Evolutionary conservation across 177 flowering plant species (phyloP), one percentile per base, ranked within the genome.

Genomic region (Vitis hybrid): DNA sequence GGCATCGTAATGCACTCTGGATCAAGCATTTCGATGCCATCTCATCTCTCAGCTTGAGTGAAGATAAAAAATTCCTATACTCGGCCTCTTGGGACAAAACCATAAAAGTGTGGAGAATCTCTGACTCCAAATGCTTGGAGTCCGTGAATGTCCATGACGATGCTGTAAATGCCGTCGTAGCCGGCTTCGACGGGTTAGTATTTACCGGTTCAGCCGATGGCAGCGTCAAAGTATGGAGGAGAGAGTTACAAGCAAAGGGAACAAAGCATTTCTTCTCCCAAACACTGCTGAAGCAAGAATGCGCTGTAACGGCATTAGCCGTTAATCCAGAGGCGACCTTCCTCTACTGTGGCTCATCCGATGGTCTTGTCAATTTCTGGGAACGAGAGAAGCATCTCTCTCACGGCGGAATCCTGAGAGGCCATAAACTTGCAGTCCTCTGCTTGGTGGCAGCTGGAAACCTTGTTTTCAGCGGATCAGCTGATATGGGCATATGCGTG

Each of bases 131-230:
- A 20, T 87, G 87, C 66, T 22, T 85, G 55, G 89, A 85, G 31
- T 87, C 91, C 0, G 61, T 83, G 12, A 60, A 34, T 0, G 88
- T 86, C 15, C 88, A 85, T 51, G 87, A 87, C 13, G 91, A 87
- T 48, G 87, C 87, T 0, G 84, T 85, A 0, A 85, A 85, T 48
- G 62, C 85, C 2, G 61, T 85, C 50, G 85, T 82, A 3, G 69
- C 83, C 0, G 86, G 83, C 0, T 77, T 78, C n/a, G 83, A 82
- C 10, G 86, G 88, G 26, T 26, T 83, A 10, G 84, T 87, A 0
- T 85, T 85, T 67, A 79, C 87, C 0, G 91, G 89, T 0, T 83
- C 91, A 0, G 91, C 91, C 0, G 91, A 87, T 50, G 89, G 91
- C 0, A 79, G 74, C 1, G 86, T 87, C 9, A 87, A 87, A 51